Percentiles rank a stretch among this genome's conserved stretches.
Conservation (phyloP, 169 alveolate species). For the Plasmodium fragile region DNA sequence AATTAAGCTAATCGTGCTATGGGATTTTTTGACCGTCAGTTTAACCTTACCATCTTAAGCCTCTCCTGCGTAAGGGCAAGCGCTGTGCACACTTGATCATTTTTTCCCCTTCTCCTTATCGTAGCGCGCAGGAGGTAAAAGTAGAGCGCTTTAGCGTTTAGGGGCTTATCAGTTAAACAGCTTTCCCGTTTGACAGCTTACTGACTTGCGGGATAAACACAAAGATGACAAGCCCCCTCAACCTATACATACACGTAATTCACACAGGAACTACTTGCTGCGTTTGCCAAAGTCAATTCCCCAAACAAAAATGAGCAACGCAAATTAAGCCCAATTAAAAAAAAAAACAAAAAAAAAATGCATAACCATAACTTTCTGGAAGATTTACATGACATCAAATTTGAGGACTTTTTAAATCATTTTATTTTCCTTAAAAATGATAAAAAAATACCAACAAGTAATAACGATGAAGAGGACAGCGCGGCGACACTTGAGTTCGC, state of each 20-base stretch:
- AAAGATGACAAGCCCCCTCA: background rate
- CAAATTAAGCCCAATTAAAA: background rate
- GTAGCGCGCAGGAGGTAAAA: background rate
- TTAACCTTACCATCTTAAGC: background rate
- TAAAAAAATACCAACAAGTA: background rate
- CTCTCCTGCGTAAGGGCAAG: background rate
- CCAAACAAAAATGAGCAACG: conserved; percentile 20
- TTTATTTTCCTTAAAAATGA: conserved; percentile 24
- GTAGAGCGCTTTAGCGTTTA: background rate
- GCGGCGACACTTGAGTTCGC: background rate
- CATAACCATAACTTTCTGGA: conserved; percentile 43
- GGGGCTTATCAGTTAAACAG: background rate
- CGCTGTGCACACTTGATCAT: background rate
- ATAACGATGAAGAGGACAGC: background rate
- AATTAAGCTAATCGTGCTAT: background rate
- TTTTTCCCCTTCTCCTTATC: background rate
- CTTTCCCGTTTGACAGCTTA: background rate
- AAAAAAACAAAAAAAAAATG: no score
- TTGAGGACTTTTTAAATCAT: conserved; percentile 65
- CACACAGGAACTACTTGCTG: background rate
- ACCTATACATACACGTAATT: background rate
- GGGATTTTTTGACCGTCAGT: background rate
- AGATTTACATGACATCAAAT: conserved; percentile 28
- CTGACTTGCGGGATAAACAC: background rate
- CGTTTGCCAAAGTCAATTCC: background rate